Evolutionary conservation across 495 filamentous ascomycete genomes (phyloP).

Genomic region (Daldinia loculata): DNA sequence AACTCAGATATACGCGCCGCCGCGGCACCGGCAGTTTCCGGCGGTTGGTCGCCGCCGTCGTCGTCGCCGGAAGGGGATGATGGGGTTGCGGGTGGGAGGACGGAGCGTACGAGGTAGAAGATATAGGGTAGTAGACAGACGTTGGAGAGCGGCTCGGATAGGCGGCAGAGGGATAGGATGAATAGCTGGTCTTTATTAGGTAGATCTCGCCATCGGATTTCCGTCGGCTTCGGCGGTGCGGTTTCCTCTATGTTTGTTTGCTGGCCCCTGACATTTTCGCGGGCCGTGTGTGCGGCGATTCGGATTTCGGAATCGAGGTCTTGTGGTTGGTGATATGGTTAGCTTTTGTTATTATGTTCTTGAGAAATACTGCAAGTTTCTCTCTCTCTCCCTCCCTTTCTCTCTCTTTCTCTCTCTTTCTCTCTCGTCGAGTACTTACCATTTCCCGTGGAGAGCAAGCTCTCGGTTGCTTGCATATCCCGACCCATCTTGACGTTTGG

Average conservation of each 20-base stretch:
- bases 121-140: conserved; percentile 63
- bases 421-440: conserved; percentile 9
- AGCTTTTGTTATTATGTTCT: background rate
- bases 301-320: conserved; percentile 21
- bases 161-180: conserved; percentile 60
- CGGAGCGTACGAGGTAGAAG: conserved; percentile 65
- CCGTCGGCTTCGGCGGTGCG: background rate
- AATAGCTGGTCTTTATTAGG: conserved; percentile 62
- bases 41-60: conserved; percentile 19
- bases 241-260: background rate
- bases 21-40: conserved; percentile 43
- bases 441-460: conserved; percentile 19
- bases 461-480: conserved; percentile 10
- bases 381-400: too few relatives aligned
- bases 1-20: conserved; percentile 50
- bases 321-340: background rate
- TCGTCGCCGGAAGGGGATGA: conserved; percentile 15
- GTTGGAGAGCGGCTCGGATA: conserved; percentile 62
- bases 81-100: conserved; percentile 32
- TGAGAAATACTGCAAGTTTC: too few relatives aligned
- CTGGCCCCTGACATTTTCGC: conserved; percentile 10
- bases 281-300: background rate
- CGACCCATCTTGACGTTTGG: conserved; percentile 24
- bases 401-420: too few relatives aligned
- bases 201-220: conserved; percentile 51